Conservation (phyloP, 331 rosid species). For the Ulmus americana region DNA sequence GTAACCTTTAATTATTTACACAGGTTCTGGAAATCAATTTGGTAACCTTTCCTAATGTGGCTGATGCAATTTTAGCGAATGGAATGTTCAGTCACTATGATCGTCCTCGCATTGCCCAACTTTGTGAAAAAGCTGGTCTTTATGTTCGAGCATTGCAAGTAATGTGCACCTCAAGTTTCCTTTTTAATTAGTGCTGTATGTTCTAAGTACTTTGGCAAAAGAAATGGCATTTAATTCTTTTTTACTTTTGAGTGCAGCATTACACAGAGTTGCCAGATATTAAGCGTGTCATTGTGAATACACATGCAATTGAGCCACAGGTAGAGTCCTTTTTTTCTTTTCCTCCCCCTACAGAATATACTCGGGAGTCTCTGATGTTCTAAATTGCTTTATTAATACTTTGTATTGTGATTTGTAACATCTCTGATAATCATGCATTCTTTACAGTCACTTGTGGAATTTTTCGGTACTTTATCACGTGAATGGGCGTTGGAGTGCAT, state of each 20-base stretch:
- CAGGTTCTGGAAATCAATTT: conserved; percentile 95
- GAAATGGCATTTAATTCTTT: neutral
- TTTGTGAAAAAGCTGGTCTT: conserved; percentile 95
- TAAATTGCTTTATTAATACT: no score
- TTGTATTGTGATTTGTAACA: conserved; percentile 11
- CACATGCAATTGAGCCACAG: conserved; percentile 99
- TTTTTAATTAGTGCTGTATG: neutral
- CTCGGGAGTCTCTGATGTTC: conserved; percentile 13
- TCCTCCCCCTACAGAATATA: neutral
- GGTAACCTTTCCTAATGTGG: conserved; percentile 94
- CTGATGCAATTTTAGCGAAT: conserved; percentile 96
- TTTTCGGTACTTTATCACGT: conserved; percentile 87
- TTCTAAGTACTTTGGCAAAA: conserved; percentile 1
- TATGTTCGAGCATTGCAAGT: conserved; percentile 94
- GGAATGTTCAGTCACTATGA: conserved; percentile 99
- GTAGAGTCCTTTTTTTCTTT: conserved; percentile 24
- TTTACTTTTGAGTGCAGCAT: conserved; percentile 59
- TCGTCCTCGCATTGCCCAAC: conserved; percentile 93
- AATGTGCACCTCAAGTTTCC: conserved; percentile 28
- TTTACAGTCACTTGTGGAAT: conserved; percentile 88
- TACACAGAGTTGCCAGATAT: conserved; percentile 96
- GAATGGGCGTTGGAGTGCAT: conserved; percentile 99
- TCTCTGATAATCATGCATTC: conserved; percentile 21
- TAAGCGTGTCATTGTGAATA: conserved; percentile 90
- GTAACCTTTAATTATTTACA: conserved; percentile 22